These are phyloP conservation scores for Laburnicola sp. DNA, from an alignment of 2,329 filamentous ascomycete genomes.

Conservation along the genomic window DNA sequence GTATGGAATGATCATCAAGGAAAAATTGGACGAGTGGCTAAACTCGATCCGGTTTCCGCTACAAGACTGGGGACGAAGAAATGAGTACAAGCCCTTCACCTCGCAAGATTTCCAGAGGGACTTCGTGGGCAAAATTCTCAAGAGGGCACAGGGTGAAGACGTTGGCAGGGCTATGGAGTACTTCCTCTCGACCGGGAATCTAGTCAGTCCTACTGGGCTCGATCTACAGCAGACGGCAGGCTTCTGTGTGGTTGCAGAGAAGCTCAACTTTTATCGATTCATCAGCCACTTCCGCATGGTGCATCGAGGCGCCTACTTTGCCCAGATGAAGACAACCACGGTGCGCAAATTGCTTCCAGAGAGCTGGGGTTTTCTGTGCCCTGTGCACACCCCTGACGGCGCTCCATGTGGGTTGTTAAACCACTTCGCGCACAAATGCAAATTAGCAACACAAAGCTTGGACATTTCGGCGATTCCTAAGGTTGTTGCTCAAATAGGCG, in stretches of 20 bases:
- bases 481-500: conserved; percentile 77
- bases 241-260: conserved; percentile 95
- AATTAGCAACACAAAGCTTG: conserved; percentile 74
- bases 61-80: conserved; percentile 59
- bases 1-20: conserved; percentile 94
- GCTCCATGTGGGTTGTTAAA: conserved; percentile 92
- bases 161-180: conserved; percentile 87
- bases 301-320: conserved; percentile 98
- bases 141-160: conserved; percentile 77
- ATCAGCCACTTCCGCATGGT: conserved; percentile 99
- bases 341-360: conserved; percentile 94
- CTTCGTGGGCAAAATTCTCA: conserved; percentile 76
- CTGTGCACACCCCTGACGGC: conserved; percentile 96
- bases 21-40: conserved; percentile 88
- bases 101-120: conserved; percentile 76
- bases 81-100: conserved; percentile 63
- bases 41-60: conserved; percentile 60
- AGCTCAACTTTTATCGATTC: conserved; percentile 98
- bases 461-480: conserved; percentile 75
- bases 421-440: conserved; percentile 93
- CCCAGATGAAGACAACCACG: conserved; percentile 93
- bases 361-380: conserved; percentile 97
- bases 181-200: conserved; percentile 93
- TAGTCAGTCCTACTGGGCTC: conserved; percentile 86
- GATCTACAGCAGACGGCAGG: conserved; percentile 94